Evolutionary conservation across 768 basidiomycete species (phyloP).

Genomic region (Suillus spraguei): DNA sequence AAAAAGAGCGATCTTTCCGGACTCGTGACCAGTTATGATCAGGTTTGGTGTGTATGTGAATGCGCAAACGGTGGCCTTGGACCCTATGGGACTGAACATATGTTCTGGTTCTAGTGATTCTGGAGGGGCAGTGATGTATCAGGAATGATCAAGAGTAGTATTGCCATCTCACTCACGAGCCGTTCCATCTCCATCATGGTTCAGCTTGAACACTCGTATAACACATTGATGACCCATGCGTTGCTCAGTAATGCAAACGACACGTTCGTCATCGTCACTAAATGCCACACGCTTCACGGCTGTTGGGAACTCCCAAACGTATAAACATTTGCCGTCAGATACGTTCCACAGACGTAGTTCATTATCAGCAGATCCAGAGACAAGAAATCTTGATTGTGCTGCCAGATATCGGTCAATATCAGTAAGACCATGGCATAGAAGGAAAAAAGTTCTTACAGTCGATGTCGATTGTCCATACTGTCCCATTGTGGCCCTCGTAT

Average conservation of each 20-base stretch:
- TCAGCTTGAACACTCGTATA: slow-evolving; percentile 88
- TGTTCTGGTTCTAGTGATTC: slow-evolving; percentile 75
- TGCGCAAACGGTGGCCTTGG: slow-evolving; percentile 96
- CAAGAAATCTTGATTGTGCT: slow-evolving; percentile 85
- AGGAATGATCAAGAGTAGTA: slow-evolving; percentile 5
- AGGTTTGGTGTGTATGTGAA: slow-evolving; percentile 78
- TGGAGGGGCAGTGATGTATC: slow-evolving; percentile 32
- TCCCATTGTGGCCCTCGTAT: slow-evolving; percentile 94
- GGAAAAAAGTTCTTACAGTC: slow-evolving; percentile 68
- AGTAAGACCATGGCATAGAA: not conserved
- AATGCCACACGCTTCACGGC: slow-evolving; percentile 96
- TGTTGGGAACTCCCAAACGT: slow-evolving; percentile 97
- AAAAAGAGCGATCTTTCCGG: slow-evolving; percentile 94
- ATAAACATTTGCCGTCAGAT: slow-evolving; percentile 86
- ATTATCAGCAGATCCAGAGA: slow-evolving; percentile 96
- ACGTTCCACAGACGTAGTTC: slow-evolving; percentile 90
- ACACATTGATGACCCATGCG: slow-evolving; percentile 92
- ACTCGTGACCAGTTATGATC: slow-evolving; percentile 95
- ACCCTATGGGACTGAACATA: slow-evolving; percentile 87
- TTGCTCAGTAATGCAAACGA: slow-evolving; percentile 96
- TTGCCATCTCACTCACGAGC: slow-evolving; percentile 60
- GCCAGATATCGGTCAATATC: not conserved
- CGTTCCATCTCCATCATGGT: slow-evolving; percentile 78
- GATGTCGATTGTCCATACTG: slow-evolving; percentile 95
- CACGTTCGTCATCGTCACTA: slow-evolving; percentile 77